Evolutionary conservation across 2,329 filamentous ascomycete species (phyloP).

Genomic region (Hypocreales sp.): DNA sequence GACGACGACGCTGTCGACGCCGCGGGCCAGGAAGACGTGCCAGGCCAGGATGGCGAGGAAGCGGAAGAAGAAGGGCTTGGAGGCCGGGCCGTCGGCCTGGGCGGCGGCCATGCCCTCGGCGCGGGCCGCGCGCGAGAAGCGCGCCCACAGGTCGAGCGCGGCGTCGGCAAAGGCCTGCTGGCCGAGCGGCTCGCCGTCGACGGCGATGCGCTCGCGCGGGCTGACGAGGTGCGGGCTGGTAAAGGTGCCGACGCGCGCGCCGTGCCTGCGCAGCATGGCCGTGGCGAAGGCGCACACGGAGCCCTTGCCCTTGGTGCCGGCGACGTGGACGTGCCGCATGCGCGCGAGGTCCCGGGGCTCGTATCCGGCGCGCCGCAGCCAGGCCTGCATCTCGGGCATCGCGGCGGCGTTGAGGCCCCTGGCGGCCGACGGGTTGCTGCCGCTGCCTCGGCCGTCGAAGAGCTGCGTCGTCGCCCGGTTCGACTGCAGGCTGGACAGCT

Average conservation of each 20-base stretch:
- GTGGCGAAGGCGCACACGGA: slow-evolving; percentile 76
- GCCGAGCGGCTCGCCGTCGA: slow-evolving; percentile 56
- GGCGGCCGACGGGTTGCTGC: too few relatives aligned
- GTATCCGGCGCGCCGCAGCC: slow-evolving; percentile 64
- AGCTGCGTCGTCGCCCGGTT: slow-evolving; percentile 52
- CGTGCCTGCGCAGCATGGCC: slow-evolving; percentile 47
- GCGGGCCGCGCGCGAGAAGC: slow-evolving; percentile 24
- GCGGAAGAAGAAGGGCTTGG: slow-evolving; percentile 84
- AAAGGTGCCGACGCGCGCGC: slow-evolving; percentile 50
- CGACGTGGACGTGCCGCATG: slow-evolving; percentile 57
- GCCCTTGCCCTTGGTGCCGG: slow-evolving; percentile 90
- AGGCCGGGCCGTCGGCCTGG: slow-evolving; percentile 35
- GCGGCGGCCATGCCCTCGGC: slow-evolving; percentile 18
- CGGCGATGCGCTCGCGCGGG: slow-evolving; percentile 70
- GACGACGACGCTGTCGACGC: slow-evolving; percentile 64
- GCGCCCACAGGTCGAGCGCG: slow-evolving; percentile 76
- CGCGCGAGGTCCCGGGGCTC: slow-evolving; percentile 27
- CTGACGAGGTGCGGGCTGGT: slow-evolving; percentile 76
- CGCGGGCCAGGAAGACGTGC: slow-evolving; percentile 64
- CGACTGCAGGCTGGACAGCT: slow-evolving; percentile 63
- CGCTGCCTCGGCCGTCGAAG: slow-evolving; percentile 33
- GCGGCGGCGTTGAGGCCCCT: slow-evolving; percentile 51
- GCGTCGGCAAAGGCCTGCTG: slow-evolving; percentile 56
- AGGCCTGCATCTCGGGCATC: slow-evolving; percentile 69
- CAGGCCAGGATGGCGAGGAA: slow-evolving; percentile 82